phyloP scores from a whole-genome alignment of 2,329 filamentous ascomycete genomes.

The Capronia epimyces region DNA sequence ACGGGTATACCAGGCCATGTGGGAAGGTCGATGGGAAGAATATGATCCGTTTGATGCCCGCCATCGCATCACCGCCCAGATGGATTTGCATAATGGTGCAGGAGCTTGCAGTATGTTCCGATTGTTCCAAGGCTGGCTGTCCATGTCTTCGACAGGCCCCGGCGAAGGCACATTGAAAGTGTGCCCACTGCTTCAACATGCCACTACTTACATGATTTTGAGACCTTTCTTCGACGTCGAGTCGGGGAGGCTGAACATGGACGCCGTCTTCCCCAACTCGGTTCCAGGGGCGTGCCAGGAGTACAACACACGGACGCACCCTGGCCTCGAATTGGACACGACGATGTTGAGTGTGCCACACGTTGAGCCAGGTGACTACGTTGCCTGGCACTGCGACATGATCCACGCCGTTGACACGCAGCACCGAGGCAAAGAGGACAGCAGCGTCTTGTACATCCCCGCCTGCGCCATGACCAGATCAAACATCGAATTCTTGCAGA shows the following conservation, averaged over 20 bases:
- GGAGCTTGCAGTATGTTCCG: slow-evolving; percentile 81
- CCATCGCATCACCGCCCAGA: slow-evolving; percentile 60
- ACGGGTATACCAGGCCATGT: slow-evolving; percentile 66
- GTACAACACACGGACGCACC: slow-evolving; percentile 58
- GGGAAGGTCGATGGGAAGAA: slow-evolving; percentile 69
- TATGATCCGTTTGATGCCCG: slow-evolving; percentile 79
- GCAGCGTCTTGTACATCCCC: slow-evolving; percentile 83
- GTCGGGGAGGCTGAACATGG: slow-evolving; percentile 38
- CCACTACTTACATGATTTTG: slow-evolving; percentile 74
- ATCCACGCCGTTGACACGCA: slow-evolving; percentile 80
- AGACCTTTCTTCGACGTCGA: slow-evolving; percentile 71
- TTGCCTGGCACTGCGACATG: slow-evolving; percentile 42
- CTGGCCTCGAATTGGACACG: slow-evolving; percentile 60
- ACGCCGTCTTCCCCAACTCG: slow-evolving; percentile 62
- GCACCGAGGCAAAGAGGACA: slow-evolving; percentile 66
- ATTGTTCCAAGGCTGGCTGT: slow-evolving; percentile 86
- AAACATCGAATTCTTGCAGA: slow-evolving; percentile 65
- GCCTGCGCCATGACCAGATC: slow-evolving; percentile 71
- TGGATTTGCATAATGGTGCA: slow-evolving; percentile 72
- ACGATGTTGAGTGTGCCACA: slow-evolving; percentile 68
- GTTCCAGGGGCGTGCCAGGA: slow-evolving; percentile 65
- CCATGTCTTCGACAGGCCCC: slow-evolving; percentile 66
- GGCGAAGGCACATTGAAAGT: slow-evolving; percentile 75
- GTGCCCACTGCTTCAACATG: slow-evolving; percentile 68
- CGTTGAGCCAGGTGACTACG: slow-evolving; percentile 67